phyloP scores from a whole-genome alignment of 2,329 filamentous ascomycete genomes.

The Sclerotinia glacialis region DNA sequence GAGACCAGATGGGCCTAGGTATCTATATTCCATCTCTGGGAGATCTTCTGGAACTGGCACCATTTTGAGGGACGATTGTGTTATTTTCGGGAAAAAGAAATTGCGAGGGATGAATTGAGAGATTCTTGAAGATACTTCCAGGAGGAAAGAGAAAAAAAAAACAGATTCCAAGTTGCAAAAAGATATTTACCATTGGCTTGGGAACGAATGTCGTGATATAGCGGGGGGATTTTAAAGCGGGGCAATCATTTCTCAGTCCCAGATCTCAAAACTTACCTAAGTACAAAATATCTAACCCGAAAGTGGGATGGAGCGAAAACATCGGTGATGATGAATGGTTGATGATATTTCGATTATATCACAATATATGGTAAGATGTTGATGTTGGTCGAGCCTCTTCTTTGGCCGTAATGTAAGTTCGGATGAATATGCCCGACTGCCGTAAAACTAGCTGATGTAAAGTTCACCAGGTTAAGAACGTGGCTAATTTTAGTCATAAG shows the following conservation, averaged over 20 bases:
- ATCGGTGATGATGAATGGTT: neutral
- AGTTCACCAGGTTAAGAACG: too few relatives aligned
- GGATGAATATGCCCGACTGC: conserved; percentile 8
- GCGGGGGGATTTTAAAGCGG: conserved; percentile 16
- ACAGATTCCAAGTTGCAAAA: conserved; percentile 3
- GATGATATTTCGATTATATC: neutral
- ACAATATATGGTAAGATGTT: neutral
- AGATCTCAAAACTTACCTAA: conserved; percentile 1
- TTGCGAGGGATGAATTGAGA: neutral
- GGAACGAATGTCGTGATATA: conserved; percentile 13
- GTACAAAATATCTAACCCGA: neutral
- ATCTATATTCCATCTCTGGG: conserved; percentile 65
- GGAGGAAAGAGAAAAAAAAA: neutral
- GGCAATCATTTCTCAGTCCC: neutral
- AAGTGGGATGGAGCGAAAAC: neutral
- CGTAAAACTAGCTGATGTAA: neutral
- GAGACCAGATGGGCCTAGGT: conserved; percentile 67
- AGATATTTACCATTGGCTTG: neutral
- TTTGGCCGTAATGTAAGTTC: neutral
- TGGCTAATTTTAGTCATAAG: neutral
- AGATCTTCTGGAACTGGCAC: conserved; percentile 42
- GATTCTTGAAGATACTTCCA: neutral
- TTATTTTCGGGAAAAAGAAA: neutral
- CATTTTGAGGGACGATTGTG: conserved; percentile 33
- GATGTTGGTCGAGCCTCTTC: neutral